Evolutionary conservation across 1,139 yeast genomes (phyloP), one percentile per base, ranked within the genome.

Genomic region (Protomyces macrosporus): DNA sequence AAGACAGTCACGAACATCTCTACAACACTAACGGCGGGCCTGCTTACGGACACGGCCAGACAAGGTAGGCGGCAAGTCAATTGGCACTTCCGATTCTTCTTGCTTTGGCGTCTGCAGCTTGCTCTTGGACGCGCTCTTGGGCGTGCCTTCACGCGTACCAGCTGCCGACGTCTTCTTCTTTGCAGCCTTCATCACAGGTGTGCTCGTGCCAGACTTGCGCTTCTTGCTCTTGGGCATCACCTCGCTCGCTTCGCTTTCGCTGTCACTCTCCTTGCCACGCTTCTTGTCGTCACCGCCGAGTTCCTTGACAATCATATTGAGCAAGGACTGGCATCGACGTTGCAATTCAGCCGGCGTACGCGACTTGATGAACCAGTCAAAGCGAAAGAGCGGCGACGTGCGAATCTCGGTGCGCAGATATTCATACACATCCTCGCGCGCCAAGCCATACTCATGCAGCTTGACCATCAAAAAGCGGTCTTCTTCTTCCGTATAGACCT

Each of bases 331-430:
- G 53, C 90, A 84, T 70, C 98, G 82, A 73, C 97, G 82, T 6
- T 90, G 84, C 54, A 93, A 72, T 71, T 93, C 98, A 67, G 85
- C 87, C 0, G 96, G 84, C 0, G 96, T 86, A 69, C 98, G 81
- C 0, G 97, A 88, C 67, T 83, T 79, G 72, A 93, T 83, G 73
- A 85, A 93, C 95, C 96, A 93, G 71, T 93, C 96, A 73, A 90
- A 93, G 60, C 83, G 81, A 77, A 93, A 93, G 62, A 88, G 74
- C 55, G 89, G 93, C 65, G 91, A 85, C 6, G 79, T 78, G 65
- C 82, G 76, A 33, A 91, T 86, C 60, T 89, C 95, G 66, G 86
- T 88, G 67, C 89, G 88, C 57, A 93, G 84, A 69, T 80, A 81
- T 68, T 91, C 97, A 69, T 82, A 85, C 54, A 93, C 78, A 65